phyloP scores from a whole-genome alignment of 257 asterid species.

The Ophiorrhiza pumila region DNA sequence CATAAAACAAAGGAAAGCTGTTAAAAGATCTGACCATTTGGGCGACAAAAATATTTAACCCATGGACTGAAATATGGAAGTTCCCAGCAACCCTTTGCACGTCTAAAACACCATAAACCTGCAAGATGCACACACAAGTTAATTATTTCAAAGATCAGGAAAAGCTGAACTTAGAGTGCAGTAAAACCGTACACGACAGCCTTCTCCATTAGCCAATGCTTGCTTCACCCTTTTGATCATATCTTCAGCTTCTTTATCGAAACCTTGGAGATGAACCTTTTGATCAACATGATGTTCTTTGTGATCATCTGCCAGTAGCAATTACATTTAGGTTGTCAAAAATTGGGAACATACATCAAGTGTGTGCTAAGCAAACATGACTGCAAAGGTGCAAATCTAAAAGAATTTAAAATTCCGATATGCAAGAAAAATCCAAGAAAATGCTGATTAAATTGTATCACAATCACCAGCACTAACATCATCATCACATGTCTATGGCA shows the following conservation, averaged over 20 bases:
- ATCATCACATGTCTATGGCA: background rate
- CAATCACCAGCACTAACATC: background rate
- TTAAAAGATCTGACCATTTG: conserved; percentile 55
- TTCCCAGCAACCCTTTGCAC: conserved; percentile 99
- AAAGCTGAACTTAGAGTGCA: conserved; percentile 9
- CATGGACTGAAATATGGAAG: conserved; percentile 96
- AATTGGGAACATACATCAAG: background rate
- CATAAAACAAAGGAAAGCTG: background rate
- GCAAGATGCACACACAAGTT: conserved; percentile 23
- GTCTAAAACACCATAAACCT: conserved; percentile 94
- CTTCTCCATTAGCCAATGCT: conserved; percentile 80
- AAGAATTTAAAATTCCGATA: background rate
- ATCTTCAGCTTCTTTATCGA: conserved; percentile 80
- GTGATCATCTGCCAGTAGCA: conserved; percentile 55
- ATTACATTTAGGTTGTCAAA: background rate
- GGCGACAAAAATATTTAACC: conserved; percentile 87
- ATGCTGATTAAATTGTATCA: background rate
- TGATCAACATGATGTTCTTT: conserved; percentile 69
- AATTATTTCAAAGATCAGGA: conserved; percentile 20
- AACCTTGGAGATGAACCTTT: conserved; percentile 55
- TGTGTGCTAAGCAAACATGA: background rate
- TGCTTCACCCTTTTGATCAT: conserved; percentile 83
- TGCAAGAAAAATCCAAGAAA: background rate
- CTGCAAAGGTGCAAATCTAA: background rate
- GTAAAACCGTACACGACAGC: conserved; percentile 72